These are phyloP conservation scores for Penicillium atrosanguineum DNA, from an alignment of 495 filamentous ascomycete species.

Conservation along the genomic window DNA sequence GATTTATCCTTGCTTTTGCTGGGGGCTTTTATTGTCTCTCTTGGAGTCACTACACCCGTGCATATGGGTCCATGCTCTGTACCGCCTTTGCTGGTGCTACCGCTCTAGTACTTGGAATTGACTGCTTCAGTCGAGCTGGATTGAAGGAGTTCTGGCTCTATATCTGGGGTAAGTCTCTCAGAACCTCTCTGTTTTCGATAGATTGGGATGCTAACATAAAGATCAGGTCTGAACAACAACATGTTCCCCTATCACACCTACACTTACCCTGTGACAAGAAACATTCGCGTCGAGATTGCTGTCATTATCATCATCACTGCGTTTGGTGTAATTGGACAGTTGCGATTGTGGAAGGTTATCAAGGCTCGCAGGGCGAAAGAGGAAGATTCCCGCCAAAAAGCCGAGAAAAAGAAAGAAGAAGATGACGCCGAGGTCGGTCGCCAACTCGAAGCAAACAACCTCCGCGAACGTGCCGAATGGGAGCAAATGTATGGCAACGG, in stretches of 20 bases:
- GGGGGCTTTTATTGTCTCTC: slow-evolving; percentile 66
- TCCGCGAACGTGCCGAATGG: slow-evolving; percentile 71
- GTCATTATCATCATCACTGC: slow-evolving; percentile 69
- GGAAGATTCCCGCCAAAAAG: slow-evolving; percentile 53
- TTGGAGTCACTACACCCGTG: slow-evolving; percentile 74
- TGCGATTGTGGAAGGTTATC: slow-evolving; percentile 86
- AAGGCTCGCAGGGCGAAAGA: slow-evolving; percentile 65
- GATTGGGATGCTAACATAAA: slow-evolving; percentile 9
- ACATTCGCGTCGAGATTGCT: slow-evolving; percentile 83
- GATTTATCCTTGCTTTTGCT: slow-evolving; percentile 73
- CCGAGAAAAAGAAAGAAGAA: slow-evolving; percentile 58
- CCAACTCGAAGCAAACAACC: slow-evolving; percentile 64
- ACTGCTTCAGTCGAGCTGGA: slow-evolving; percentile 86
- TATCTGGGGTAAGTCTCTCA: slow-evolving; percentile 66
- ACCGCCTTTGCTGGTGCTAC: slow-evolving; percentile 84
- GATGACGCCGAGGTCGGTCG: slow-evolving; percentile 68
- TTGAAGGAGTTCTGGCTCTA: slow-evolving; percentile 97
- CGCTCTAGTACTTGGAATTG: slow-evolving; percentile 74
- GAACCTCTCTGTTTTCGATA: not conserved
- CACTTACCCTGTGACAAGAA: slow-evolving; percentile 83
- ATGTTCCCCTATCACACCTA: slow-evolving; percentile 71
- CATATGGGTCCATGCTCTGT: slow-evolving; percentile 70
- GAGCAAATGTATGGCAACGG: slow-evolving; percentile 66
- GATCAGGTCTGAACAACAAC: slow-evolving; percentile 66
- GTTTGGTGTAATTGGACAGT: slow-evolving; percentile 76